Evolutionary conservation across 2,329 filamentous ascomycete species (phyloP).

Genomic region (Sodiomyces alkalinus): DNA sequence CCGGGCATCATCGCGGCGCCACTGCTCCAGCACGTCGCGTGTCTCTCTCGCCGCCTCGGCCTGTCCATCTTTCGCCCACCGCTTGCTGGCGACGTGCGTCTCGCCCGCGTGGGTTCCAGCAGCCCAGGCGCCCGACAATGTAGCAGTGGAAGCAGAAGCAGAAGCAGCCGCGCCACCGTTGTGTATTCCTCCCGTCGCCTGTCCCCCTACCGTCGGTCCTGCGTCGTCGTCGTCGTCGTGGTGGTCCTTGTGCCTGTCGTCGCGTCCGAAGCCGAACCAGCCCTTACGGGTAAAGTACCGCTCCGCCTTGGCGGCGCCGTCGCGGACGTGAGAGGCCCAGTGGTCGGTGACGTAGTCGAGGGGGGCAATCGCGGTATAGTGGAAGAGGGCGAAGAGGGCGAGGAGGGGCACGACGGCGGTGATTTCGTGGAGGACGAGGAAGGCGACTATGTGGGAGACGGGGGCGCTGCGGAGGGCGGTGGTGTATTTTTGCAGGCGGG

Average conservation of each 20-base stretch:
- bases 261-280: slow-evolving; percentile 53
- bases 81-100: slow-evolving; percentile 11
- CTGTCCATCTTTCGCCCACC: slow-evolving; percentile 8
- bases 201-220: slow-evolving; percentile 9
- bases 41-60: slow-evolving; percentile 13
- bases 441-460: slow-evolving; percentile 68
- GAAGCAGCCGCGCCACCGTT: neutral
- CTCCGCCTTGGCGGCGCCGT: slow-evolving; percentile 60
- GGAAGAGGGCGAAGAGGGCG: slow-evolving; percentile 60
- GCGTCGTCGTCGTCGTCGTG: slow-evolving; percentile 12
- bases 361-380: slow-evolving; percentile 65
- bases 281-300: slow-evolving; percentile 63
- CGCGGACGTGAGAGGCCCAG: slow-evolving; percentile 34
- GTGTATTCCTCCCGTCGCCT: no score
- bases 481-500: slow-evolving; percentile 54
- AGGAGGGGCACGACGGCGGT: slow-evolving; percentile 74
- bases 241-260: no score
- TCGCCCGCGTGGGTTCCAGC: no score
- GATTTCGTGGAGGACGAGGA: slow-evolving; percentile 80
- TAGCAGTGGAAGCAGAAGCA: no score
- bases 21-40: slow-evolving; percentile 18
- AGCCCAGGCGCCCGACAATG: no score
- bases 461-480: slow-evolving; percentile 59
- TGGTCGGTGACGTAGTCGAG: slow-evolving; percentile 31
- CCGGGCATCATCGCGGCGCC: slow-evolving; percentile 24